A percentile compares a stretch with the other conserved stretches of the same genome.
Evolutionary conservation across 306 rosid species (phyloP).

Genomic region (Lathyrus oleraceus): DNA sequence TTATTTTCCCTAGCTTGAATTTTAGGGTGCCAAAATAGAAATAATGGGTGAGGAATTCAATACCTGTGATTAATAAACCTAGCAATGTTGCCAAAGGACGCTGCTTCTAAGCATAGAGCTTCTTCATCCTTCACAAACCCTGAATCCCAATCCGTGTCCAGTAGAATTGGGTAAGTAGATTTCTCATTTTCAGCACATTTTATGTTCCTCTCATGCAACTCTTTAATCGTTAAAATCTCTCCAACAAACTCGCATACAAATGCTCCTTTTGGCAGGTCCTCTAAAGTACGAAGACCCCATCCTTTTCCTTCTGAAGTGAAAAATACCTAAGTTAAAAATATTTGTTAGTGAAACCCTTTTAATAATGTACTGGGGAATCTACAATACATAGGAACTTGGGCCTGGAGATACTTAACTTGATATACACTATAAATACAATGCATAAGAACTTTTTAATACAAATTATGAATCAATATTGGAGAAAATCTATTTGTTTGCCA

Average conservation of each 20-base stretch:
- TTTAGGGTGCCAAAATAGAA: conserved; percentile 9
- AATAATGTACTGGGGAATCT: background rate
- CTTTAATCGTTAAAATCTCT: conserved; percentile 70
- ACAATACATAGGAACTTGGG: conserved; percentile 1
- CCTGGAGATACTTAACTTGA: background rate
- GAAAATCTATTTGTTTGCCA: background rate
- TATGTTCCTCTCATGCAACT: conserved; percentile 62
- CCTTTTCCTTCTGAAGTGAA: conserved; percentile 82
- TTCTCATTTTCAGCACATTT: conserved; percentile 50
- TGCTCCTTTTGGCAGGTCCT: conserved; percentile 87
- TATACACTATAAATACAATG: background rate
- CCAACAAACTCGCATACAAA: conserved; percentile 92
- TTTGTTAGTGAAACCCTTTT: conserved; percentile 18
- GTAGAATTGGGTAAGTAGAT: conserved; percentile 46
- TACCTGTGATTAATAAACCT: conserved; percentile 97
- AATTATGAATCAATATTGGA: conserved; percentile 1
- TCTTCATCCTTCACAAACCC: conserved; percentile 55
- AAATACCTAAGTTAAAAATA: conserved; percentile 61
- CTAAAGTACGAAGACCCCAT: conserved; percentile 92
- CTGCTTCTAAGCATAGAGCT: conserved; percentile 85
- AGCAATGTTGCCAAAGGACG: conserved; percentile 78
- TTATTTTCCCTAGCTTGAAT: conserved; percentile 22
- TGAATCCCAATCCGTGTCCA: conserved; percentile 81
- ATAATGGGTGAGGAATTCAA: conserved; percentile 25
- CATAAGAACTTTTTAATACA: conserved; percentile 4